Percentiles rank a stretch among this genome's conserved stretches.
Conservation (phyloP, 2,329 filamentous ascomycete species). For the Sphaerulina populicola region DNA sequence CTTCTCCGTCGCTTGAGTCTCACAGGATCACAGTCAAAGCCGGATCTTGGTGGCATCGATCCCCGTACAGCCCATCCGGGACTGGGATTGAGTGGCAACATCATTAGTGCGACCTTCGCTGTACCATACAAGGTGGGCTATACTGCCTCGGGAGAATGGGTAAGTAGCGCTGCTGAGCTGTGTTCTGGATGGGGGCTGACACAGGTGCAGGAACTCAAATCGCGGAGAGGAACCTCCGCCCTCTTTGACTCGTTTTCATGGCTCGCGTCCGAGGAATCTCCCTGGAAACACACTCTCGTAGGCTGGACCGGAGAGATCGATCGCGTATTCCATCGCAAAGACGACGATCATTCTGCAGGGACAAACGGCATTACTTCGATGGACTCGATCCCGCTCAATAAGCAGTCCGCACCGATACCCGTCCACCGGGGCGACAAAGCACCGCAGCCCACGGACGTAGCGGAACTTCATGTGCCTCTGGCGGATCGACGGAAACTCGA, state of each 20-base stretch:
- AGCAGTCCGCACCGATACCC: conserved; percentile 70
- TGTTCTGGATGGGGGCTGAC: neutral
- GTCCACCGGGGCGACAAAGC: conserved; percentile 50
- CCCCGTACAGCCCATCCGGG: conserved; percentile 49
- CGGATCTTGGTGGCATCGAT: conserved; percentile 43
- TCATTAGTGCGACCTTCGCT: conserved; percentile 57
- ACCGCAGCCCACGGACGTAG: conserved; percentile 38
- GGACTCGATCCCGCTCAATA: conserved; percentile 53
- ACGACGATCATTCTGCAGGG: conserved; percentile 16
- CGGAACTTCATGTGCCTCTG: conserved; percentile 62
- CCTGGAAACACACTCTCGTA: conserved; percentile 87
- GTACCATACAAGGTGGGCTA: conserved; percentile 54
- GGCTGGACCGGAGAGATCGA: conserved; percentile 81
- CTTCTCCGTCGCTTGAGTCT: conserved; percentile 48
- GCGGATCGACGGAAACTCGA: conserved; percentile 67
- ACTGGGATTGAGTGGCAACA: conserved; percentile 51
- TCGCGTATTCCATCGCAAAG: conserved; percentile 26
- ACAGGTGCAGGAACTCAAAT: conserved; percentile 55
- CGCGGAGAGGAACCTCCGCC: conserved; percentile 78
- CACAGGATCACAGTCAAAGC: conserved; percentile 30
- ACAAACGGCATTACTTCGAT: conserved; percentile 24
- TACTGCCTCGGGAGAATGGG: conserved; percentile 49
- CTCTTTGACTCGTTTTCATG: conserved; percentile 86
- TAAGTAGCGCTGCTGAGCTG: conserved; percentile 29
- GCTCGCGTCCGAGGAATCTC: conserved; percentile 71